Base-by-base conservation (phyloP, 164 flowering plant genomes). In the Tinospora cordifolia region DNA sequence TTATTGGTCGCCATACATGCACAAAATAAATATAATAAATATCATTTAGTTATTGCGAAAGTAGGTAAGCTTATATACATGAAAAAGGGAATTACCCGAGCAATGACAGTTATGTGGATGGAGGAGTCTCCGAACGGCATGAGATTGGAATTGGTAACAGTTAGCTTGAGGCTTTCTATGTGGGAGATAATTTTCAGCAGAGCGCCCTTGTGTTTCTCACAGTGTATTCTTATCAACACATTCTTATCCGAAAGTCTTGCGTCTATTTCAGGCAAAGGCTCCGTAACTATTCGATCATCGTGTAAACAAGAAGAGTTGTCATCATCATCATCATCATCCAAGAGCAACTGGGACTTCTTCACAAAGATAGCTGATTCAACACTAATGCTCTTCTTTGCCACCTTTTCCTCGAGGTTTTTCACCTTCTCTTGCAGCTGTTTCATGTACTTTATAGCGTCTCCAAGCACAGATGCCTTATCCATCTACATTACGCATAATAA, bases 401-500 rank as follows among this genome's bases (percentile, higher is more conserved):
- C 75, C 71, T 87, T 76, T 66, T 93, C 94, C 80, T 91, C 97
- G 4, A 93, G 89, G 7, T 69, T 71, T 75, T 85, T 86, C 51
- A 89, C 90, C 75, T 63, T 78, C 69, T 91, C 94, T 71, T 91
- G 94, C 24, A 93, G 83, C 39, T 90, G 89, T 71, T 91, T 93
- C 83, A 93, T 34, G 82, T 91, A 85, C 82, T 85, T 88, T 47
- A 90, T 87, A 8, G 96, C 88, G 75, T 88, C 97, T 34, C 87
- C 90, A 65, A 93, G 89, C 75, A 91, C 90, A 22, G 98, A 87
- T 75, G 92, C 95, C 82, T 91, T 93, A 83, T 91, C 96, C 90
- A 84, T 83, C 98, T 92, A 81, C 40, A 60, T 17, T 13, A n/a
- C 5, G n/a, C 3, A 54, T 4, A 54, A 54, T 54, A 19, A 14